These are phyloP conservation scores for Xylariaceae sp. DNA, from an alignment of 2,329 filamentous ascomycete species.

Conservation along the genomic window DNA sequence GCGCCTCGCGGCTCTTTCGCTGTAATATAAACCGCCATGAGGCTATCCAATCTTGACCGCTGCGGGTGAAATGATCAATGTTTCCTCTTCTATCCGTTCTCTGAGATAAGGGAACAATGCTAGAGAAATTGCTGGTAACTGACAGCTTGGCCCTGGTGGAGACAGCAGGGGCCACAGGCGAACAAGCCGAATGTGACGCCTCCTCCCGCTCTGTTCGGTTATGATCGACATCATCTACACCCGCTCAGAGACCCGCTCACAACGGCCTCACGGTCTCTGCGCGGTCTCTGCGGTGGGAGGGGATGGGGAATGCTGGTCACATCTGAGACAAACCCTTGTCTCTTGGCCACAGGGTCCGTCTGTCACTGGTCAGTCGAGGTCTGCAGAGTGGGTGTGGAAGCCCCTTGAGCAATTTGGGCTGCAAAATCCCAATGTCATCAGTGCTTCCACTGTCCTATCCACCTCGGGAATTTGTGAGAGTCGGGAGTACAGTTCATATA, in stretches of 20 bases:
- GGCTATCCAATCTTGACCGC: conserved; percentile 14
- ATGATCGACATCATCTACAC: conserved; percentile 19
- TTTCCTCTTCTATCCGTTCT: neutral
- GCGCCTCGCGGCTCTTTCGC: conserved; percentile 25
- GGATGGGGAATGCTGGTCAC: conserved; percentile 32
- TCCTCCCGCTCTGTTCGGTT: neutral
- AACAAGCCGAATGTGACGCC: too few species aligned
- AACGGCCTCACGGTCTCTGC: conserved; percentile 24
- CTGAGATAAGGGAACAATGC: neutral
- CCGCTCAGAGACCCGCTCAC: conserved; percentile 15
- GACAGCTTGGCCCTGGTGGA: neutral
- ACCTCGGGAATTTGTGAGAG: conserved; percentile 3
- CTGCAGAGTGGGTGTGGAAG: conserved; percentile 21
- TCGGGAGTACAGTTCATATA: conserved; percentile 1
- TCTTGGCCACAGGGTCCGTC: conserved; percentile 17
- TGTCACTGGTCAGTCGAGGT: conserved; percentile 20
- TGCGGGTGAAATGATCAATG: conserved; percentile 1
- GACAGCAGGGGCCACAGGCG: too few species aligned
- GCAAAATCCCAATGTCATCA: conserved; percentile 18
- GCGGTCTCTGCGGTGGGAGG: conserved; percentile 5
- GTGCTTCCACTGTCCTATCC: neutral
- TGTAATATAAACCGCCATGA: conserved; percentile 26
- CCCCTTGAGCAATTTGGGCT: conserved; percentile 28
- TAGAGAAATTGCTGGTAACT: neutral
- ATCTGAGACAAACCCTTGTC: conserved; percentile 34